Base-by-base conservation (phyloP, 805 yeast species). In the Jamesozyma jinghongensis region DNA sequence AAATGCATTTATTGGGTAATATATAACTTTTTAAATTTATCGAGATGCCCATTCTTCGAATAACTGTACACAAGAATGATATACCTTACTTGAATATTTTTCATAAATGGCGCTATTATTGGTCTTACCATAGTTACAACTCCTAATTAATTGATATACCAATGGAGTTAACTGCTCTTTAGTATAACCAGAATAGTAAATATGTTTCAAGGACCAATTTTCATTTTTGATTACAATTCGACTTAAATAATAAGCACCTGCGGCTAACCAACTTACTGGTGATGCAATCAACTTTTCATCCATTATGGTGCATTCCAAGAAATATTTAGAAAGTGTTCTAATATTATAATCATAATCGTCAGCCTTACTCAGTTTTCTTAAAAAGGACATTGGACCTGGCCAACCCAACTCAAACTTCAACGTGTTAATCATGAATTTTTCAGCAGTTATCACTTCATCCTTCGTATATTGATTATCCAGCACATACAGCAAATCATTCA, bases 321-420 rank as follows among this genome's bases (percentile, higher is more conserved):
- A 76, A 59, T 85, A 88, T 62, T 88, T 88, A 32, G 96, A 94
- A 48, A 88, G 68, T 0, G 95, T 85, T 56, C 97, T 71, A 7
- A 90, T 83, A 56, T 85, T 94, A 54, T 79, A 77, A 58, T 88
- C 95, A 63, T 88, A 88, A 58, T 85, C 90, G 63, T 88, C 97
- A n/a, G 96, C 96, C 65, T 87, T 88, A 43, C 92, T 81, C 2
- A 90, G 81, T 52, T 95, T 76, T 59, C 97, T 75, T 50, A 88
- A 68, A 57, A 87, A 88, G 32, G 94, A 81, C 95, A 88, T 86
- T 40, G 97, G 97, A 11, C 97, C 97, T 2, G 97, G 96, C 86
- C 87, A 87, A 18, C 95, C 95, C 74, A 88, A 75, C 59, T 87
- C 94, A 65, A 85, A 88, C 50, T 86, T 85, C 46, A 88, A 73